Base-by-base conservation (phyloP, 1,139 yeast species). In the Meyerozyma guilliermondii region DNA sequence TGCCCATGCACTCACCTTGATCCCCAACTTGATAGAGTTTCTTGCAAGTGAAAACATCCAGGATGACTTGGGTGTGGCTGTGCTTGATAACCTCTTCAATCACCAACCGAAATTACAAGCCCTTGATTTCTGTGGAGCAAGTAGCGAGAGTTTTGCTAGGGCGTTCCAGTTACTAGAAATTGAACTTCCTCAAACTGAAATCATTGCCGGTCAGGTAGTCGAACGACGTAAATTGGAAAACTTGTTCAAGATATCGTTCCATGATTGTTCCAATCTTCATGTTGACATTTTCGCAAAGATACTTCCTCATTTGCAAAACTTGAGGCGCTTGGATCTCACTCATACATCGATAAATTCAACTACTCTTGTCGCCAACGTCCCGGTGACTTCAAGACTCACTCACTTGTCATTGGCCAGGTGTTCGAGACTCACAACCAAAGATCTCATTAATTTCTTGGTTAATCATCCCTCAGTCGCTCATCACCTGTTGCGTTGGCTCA, bases 101-200 rank as follows among this genome's bases (percentile, higher is more conserved):
- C 63, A 76, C 14, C 71, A 84, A 50, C 76, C 77, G 9, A 67
- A 74, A 44, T 66, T 91, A 39, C 80, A 82, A 59, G 80, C 87
- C 1, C 66, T 89, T 18, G 98, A 89, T 63, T 87, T 89, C 52
- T 89, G 96, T 62, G 97, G 97, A 3, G 87, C 95, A 34, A 81
- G 88, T 11, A 83, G 87, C 41, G 71, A 71, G 40, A 66, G 60
- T 22, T 86, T 87, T 55, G 80, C 80, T 10, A 58, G 65, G n/a
- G 85, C 87, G n/a, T 84, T 87, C 57, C 66, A 70, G 29, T 55
- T 60, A 31, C 56, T 76, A 10, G 51, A 47, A 7, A 58, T 73
- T 34, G 43, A 50, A 7, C 53, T 50, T 16, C 46, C 46, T 5
- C 40, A 38, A 17, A 44, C 42, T 3, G 48, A 50, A 2, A 50